Percentiles rank a stretch among this genome's conserved stretches.
Evolutionary conservation across 1,284 basidiomycete genomes (phyloP).

Genomic region (Fomitopsis schrenkii): DNA sequence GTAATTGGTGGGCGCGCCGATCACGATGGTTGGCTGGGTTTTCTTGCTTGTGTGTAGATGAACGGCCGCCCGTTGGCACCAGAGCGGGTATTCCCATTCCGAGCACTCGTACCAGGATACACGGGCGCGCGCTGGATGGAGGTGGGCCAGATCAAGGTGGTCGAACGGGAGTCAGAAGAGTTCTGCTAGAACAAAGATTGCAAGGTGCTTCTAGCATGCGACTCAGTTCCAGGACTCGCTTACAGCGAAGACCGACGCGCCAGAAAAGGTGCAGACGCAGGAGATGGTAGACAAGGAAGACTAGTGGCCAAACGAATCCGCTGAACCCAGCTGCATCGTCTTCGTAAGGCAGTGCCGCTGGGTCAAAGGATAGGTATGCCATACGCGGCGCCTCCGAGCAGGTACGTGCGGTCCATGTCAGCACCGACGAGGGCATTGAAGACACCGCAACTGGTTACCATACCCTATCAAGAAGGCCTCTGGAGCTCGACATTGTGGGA

Average conservation of each 20-base stretch:
- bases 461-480: constrained; percentile 57
- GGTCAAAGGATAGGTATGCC: constrained; percentile 52
- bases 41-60: too few species aligned
- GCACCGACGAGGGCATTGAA: constrained; percentile 46
- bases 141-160: constrained; percentile 55
- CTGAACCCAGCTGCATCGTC: constrained; percentile 61
- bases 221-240: not conserved
- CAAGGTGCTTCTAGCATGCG: constrained; percentile 54
- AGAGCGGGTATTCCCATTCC: constrained; percentile 68
- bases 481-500: constrained; percentile 77
- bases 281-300: constrained; percentile 40
- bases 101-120: constrained; percentile 66
- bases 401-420: constrained; percentile 47
- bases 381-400: constrained; percentile 44
- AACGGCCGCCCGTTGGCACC: constrained; percentile 56
- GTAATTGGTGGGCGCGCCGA: constrained; percentile 33
- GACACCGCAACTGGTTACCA: constrained; percentile 46
- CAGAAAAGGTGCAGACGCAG: constrained; percentile 23
- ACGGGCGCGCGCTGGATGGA: constrained; percentile 77
- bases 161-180: constrained; percentile 52
- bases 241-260: not conserved
- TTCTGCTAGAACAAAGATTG: constrained; percentile 70
- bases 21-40: too few species aligned
- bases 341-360: constrained; percentile 22
- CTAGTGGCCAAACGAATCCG: constrained; percentile 55